A percentile compares a stretch with the other conserved stretches of the same genome.
Evolutionary conservation across 1,284 basidiomycete genomes (phyloP).

Genomic region (Cryptococcus wingfieldii): DNA sequence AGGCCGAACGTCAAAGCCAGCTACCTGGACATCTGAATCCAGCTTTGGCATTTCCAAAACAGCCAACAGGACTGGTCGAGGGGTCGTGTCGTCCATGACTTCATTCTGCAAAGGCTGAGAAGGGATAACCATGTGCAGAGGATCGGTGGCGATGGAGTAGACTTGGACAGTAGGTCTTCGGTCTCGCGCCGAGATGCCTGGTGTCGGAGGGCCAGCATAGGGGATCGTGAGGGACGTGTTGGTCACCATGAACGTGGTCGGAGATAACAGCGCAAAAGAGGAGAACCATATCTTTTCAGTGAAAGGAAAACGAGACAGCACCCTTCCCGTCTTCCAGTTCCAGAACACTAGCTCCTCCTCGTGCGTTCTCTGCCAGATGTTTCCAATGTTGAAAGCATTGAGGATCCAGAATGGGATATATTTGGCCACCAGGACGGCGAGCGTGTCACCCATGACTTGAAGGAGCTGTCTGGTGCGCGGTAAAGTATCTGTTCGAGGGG

Average conservation of each 20-base stretch:
- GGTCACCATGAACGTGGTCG: conserved; percentile 34
- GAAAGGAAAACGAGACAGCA: conserved; percentile 29
- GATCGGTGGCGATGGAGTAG: conserved; percentile 32
- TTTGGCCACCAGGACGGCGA: conserved; percentile 39
- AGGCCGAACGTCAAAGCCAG: conserved; percentile 40
- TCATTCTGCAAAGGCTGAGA: conserved; percentile 29
- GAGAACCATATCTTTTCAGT: conserved; percentile 33
- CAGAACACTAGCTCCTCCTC: conserved; percentile 45
- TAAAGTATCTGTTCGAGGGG: conserved; percentile 21
- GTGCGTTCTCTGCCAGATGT: conserved; percentile 15
- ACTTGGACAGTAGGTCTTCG: conserved; percentile 41
- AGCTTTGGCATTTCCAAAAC: conserved; percentile 34
- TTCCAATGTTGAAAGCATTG: conserved; percentile 25
- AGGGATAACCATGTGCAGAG: conserved; percentile 14
- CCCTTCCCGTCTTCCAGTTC: conserved; percentile 48
- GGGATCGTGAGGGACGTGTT: conserved; percentile 24
- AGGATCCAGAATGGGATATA: conserved; percentile 28
- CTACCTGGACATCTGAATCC: conserved; percentile 16
- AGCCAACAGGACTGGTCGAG: conserved; percentile 27
- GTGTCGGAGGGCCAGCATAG: conserved; percentile 15
- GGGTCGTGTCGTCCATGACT: conserved; percentile 32
- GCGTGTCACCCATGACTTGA: conserved; percentile 45
- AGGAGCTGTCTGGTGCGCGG: conserved; percentile 41
- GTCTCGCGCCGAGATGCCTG: conserved; percentile 9
- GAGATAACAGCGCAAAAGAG: conserved; percentile 29